phyloP scores from a whole-genome alignment of 768 basidiomycete species.

The Boletus vermiculosoides region DNA sequence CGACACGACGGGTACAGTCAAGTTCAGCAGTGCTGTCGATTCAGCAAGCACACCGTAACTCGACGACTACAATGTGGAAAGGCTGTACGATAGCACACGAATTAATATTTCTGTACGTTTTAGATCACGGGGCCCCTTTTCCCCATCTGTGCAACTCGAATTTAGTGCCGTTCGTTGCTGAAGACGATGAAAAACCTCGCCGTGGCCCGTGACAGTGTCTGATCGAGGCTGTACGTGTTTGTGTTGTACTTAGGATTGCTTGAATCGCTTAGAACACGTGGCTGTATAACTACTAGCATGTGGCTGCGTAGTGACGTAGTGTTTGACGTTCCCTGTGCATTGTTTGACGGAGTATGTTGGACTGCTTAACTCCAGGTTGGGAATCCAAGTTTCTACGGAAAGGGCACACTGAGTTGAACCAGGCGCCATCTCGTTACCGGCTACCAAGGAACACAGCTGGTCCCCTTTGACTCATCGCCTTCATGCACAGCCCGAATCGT shows the following conservation, averaged over 20 bases:
- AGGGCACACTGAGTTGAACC: neutral
- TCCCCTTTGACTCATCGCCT: neutral
- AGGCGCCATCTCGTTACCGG: neutral
- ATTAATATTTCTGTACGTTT: neutral
- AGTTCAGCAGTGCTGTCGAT: neutral
- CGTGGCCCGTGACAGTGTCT: too few relatives aligned
- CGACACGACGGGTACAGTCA: neutral
- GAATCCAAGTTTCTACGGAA: neutral
- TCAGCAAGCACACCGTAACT: neutral
- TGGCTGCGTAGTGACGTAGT: neutral
- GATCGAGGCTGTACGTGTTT: neutral
- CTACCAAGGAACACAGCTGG: neutral
- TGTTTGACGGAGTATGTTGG: too few relatives aligned
- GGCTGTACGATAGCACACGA: neutral
- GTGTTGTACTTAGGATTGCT: neutral
- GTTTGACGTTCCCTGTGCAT: neutral
- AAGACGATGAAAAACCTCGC: neutral
- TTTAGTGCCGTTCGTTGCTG: neutral
- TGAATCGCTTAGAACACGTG: too few relatives aligned
- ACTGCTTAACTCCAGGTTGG: too few relatives aligned
- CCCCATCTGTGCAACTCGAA: neutral
- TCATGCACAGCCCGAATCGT: neutral
- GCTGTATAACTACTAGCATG: neutral
- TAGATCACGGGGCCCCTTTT: neutral
- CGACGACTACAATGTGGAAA: neutral